Evolutionary conservation across 2,329 filamentous ascomycete genomes (phyloP).

Genomic region (Diaporthe citrichinensis): DNA sequence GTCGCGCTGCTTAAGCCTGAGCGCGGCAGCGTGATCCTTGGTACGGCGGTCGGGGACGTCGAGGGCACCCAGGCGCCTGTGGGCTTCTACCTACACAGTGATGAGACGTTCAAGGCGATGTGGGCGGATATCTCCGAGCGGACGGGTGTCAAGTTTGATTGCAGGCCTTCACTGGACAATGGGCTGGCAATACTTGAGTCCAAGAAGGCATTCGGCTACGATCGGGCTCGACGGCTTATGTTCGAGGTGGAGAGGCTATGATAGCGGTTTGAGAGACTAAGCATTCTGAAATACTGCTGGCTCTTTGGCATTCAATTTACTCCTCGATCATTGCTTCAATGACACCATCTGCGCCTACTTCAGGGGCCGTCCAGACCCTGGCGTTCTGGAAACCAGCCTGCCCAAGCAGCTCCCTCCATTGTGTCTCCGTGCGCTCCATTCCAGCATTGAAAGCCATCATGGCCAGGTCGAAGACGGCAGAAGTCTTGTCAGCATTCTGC

Average conservation of each 20-base stretch:
- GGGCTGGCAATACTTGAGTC: slow-evolving; percentile 14
- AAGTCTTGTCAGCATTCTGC: slow-evolving; percentile 43
- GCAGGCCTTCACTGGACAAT: slow-evolving; percentile 7
- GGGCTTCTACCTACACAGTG: slow-evolving; percentile 38
- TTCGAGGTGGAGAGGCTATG: slow-evolving; percentile 12
- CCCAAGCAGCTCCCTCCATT: slow-evolving; percentile 46
- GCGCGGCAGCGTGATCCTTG: slow-evolving; percentile 39
- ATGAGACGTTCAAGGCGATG: slow-evolving; percentile 40
- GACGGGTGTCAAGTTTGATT: slow-evolving; percentile 29
- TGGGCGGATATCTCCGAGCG: slow-evolving; percentile 39
- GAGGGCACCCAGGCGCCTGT: slow-evolving; percentile 27
- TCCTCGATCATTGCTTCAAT: slow-evolving; percentile 17
- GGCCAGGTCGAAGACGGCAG: slow-evolving; percentile 48
- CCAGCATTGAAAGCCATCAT: slow-evolving; percentile 51
- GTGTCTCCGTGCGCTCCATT: slow-evolving; percentile 47
- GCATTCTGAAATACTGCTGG: too few relatives aligned
- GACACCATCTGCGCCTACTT: slow-evolving; percentile 45
- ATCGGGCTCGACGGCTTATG: not conserved
- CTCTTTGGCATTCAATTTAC: not conserved
- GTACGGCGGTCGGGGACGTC: slow-evolving; percentile 37
- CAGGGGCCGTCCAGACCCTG: slow-evolving; percentile 45
- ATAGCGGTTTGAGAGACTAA: too few relatives aligned
- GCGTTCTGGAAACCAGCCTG: slow-evolving; percentile 45
- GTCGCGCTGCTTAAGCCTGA: slow-evolving; percentile 45
- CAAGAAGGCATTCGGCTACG: not conserved